Percentiles rank a stretch among this genome's conserved stretches.
Evolutionary conservation across 2,329 filamentous ascomycete species (phyloP).

Genomic region (Thelonectria discophora): DNA sequence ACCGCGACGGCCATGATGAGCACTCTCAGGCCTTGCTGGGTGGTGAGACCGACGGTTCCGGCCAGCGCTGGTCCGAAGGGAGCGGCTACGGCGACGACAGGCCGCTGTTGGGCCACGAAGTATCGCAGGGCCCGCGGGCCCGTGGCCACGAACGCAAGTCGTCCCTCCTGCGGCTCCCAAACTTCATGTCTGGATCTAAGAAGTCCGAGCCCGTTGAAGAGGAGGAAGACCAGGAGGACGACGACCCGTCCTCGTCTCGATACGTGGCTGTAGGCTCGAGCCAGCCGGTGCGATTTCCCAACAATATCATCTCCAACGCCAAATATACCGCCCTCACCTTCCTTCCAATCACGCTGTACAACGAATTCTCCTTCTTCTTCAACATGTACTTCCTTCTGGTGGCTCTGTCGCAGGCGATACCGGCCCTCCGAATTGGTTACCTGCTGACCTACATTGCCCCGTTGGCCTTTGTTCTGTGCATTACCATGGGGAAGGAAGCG

Average conservation of each 20-base stretch:
- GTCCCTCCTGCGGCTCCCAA: slow-evolving; percentile 71
- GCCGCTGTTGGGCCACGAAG: slow-evolving; percentile 68
- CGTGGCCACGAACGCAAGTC: slow-evolving; percentile 43
- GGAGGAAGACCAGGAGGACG: slow-evolving; percentile 60
- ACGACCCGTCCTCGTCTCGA: slow-evolving; percentile 76
- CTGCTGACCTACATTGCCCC: slow-evolving; percentile 94
- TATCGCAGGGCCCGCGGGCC: slow-evolving; percentile 41
- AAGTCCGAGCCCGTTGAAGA: slow-evolving; percentile 50
- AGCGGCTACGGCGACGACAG: slow-evolving; percentile 70
- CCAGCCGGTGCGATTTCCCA: slow-evolving; percentile 81
- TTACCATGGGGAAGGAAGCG: slow-evolving; percentile 95
- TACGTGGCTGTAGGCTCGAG: slow-evolving; percentile 77
- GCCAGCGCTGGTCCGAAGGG: slow-evolving; percentile 66
- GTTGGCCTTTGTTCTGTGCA: slow-evolving; percentile 87
- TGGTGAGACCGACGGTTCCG: slow-evolving; percentile 65
- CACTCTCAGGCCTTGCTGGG: slow-evolving; percentile 74
- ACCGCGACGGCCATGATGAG: slow-evolving; percentile 67
- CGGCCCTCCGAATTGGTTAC: slow-evolving; percentile 89
- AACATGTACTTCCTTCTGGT: slow-evolving; percentile 99
- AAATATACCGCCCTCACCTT: slow-evolving; percentile 98
- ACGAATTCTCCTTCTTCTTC: slow-evolving; percentile 99
- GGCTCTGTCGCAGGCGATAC: slow-evolving; percentile 91
- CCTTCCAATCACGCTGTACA: slow-evolving; percentile 92
- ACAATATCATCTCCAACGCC: slow-evolving; percentile 93
- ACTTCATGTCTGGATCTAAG: slow-evolving; percentile 65